Percentiles rank a stretch among this genome's conserved stretches.
Conservation (phyloP, 139 green algal species). For the Mychonastes homosphaera region DNA sequence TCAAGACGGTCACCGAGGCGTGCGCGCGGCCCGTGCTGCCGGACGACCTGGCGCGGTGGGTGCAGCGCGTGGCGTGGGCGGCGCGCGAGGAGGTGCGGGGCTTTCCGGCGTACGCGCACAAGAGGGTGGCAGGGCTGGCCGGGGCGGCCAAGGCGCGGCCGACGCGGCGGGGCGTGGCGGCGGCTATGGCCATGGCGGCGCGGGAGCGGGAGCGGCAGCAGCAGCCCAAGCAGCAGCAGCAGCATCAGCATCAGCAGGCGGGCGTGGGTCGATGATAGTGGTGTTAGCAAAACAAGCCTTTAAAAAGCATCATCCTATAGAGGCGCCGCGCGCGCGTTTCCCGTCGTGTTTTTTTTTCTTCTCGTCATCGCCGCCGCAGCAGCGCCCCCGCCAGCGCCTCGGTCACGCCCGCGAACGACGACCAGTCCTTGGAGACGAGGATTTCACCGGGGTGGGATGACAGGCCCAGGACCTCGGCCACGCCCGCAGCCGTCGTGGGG, state of each 20-base stretch:
- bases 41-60: constrained; percentile 30
- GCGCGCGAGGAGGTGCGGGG: constrained; percentile 35
- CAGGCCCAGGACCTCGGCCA: constrained; percentile 27
- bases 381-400: constrained; percentile 32
- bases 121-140: constrained; percentile 18
- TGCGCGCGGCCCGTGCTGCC: constrained; percentile 29
- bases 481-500: constrained; percentile 55
- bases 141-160: no score
- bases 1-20: constrained; percentile 52
- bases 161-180: no score
- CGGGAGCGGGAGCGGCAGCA: neutral
- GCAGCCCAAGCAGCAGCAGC: neutral
- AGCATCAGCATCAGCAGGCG: neutral
- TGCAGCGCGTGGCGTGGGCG: constrained; percentile 42
- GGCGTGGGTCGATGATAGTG: no score
- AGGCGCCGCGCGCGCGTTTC: no score
- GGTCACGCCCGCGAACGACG: constrained; percentile 41
- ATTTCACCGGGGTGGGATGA: no score
- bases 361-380: neutral
- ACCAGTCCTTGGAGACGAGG: constrained; percentile 31
- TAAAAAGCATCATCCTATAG: no score
- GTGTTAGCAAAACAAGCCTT: no score
- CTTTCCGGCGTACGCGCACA: constrained; percentile 38
- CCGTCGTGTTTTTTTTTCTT: neutral
- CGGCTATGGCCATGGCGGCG: neutral